Evolutionary conservation across 2,329 filamentous ascomycete species (phyloP), one percentile per base, ranked within the genome.

Genomic region (Penicillium capsulatum): DNA sequence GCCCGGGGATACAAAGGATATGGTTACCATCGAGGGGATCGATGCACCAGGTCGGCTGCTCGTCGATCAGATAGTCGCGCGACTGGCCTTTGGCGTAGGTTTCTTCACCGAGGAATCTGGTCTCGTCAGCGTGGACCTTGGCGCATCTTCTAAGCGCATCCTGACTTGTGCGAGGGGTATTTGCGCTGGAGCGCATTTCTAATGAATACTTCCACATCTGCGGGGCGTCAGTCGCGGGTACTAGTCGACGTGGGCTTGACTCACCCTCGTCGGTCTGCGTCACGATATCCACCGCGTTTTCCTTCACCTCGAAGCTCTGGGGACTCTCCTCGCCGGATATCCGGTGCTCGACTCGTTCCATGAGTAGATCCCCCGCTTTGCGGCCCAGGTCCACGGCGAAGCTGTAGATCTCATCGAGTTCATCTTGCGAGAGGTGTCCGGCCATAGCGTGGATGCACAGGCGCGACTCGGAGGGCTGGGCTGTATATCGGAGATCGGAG

Each of bases 61-160:
- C 65, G 29, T 75, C 69, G 45, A 89, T 80, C 4, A 88, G 74
- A 56, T 88, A 89, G 31, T 80, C 71, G 53, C 81, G 78, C 0
- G 82, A 81, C 17, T 76, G 60, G 26, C 82, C 80, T 54, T 81
- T 79, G 30, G 81, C 83, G 60, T 89, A 89, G 0, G 78, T 79
- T 61, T 90, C 85, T 64, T 90, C 85, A 45, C 85, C 84, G 26
- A 89, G 73, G 61, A 90, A 90, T 33, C 81, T 84, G 45, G 34
- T 33, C 39, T 2, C 20, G 4, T 34, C 10, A 7, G n/a, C 7
- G 7, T 24, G 2, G 9, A n/a, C n/a, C 2, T 9, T 17, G 11
- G 13, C 3, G 26, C 26, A 11, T 6, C 22, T 24, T 28, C 10
- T 11, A 30, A 8, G 14, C 9, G n/a, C 11, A 8, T 28, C 67